Conservation (phyloP, 1,284 basidiomycete genomes). For the Tilletia indica region DNA sequence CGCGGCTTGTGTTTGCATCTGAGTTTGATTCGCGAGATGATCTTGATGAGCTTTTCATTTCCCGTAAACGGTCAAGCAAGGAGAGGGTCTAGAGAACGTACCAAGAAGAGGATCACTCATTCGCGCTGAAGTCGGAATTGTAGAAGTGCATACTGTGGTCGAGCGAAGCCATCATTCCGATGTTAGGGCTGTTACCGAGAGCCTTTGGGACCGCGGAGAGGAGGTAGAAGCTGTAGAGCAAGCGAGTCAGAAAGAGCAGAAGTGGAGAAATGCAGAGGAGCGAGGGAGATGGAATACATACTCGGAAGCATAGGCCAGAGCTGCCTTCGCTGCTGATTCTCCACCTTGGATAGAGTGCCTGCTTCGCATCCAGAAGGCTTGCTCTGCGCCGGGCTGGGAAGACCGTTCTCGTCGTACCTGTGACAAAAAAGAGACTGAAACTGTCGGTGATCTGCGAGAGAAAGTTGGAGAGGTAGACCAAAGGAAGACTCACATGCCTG, state of each 20-base stretch:
- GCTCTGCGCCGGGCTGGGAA: constrained; percentile 42
- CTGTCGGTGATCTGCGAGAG: no score
- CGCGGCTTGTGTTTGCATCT: constrained; percentile 52
- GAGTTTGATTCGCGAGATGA: not conserved
- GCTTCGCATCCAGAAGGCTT: constrained; percentile 53
- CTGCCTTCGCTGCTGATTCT: constrained; percentile 46
- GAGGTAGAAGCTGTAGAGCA: constrained; percentile 36
- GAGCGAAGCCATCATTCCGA: constrained; percentile 53
- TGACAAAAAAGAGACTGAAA: not conserved
- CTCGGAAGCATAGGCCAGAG: constrained; percentile 46
- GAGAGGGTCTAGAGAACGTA: constrained; percentile 7
- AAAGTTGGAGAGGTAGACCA: not conserved
- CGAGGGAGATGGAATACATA: constrained; percentile 11
- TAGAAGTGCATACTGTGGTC: constrained; percentile 54
- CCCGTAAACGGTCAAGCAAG: not conserved
- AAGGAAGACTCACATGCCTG: constrained; percentile 7
- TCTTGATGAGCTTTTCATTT: no score
- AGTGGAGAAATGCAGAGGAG: not conserved
- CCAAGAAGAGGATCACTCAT: constrained; percentile 49
- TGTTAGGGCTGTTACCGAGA: constrained; percentile 30
- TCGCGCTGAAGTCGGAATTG: constrained; percentile 42
- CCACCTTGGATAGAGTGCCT: constrained; percentile 33
- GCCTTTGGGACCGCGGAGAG: constrained; percentile 48
- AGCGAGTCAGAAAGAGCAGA: not conserved
- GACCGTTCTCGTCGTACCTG: constrained; percentile 38